Evolutionary conservation across 2,329 filamentous ascomycete species (phyloP).

Genomic region (Neurospora sp.): DNA sequence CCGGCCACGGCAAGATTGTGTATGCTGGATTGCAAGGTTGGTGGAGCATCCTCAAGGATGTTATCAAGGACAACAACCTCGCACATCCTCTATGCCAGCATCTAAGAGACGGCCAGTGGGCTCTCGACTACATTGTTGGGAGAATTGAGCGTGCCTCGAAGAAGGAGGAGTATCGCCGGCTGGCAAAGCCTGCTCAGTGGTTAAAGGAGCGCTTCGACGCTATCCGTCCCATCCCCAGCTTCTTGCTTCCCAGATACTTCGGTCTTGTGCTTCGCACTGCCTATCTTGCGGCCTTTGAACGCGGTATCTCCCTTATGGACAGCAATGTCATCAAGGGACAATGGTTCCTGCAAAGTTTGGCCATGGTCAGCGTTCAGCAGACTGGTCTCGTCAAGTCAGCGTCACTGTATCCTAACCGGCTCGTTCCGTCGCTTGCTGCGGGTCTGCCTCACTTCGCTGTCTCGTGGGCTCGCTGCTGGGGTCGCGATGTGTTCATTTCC

Average conservation of each 20-base stretch:
- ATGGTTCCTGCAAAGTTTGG: constrained; percentile 77
- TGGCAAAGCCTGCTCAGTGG: constrained; percentile 65
- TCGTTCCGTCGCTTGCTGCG: constrained; percentile 79
- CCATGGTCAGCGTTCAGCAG: constrained; percentile 86
- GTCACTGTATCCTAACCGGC: constrained; percentile 77
- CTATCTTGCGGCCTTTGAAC: constrained; percentile 73
- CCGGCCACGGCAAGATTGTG: constrained; percentile 71
- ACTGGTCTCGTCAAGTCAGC: constrained; percentile 83
- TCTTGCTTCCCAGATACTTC: constrained; percentile 87
- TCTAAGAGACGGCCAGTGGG: constrained; percentile 83
- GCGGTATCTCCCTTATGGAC: constrained; percentile 69
- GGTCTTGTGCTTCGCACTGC: constrained; percentile 79
- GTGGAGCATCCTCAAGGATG: constrained; percentile 83
- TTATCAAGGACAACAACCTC: constrained; percentile 82
- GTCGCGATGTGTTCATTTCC: constrained; percentile 93
- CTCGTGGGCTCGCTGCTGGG: constrained; percentile 95
- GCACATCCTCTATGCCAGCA: constrained; percentile 92
- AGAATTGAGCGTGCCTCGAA: constrained; percentile 65
- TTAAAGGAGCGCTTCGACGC: constrained; percentile 76
- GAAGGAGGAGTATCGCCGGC: constrained; percentile 47
- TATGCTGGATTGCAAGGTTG: constrained; percentile 98
- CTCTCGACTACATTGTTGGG: constrained; percentile 75
- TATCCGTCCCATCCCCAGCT: constrained; percentile 75
- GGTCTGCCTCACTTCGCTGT: constrained; percentile 90
- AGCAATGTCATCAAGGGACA: constrained; percentile 70